phyloP scores from a whole-genome alignment of 306 rosid species.

The Notholithocarpus densiflorus region DNA sequence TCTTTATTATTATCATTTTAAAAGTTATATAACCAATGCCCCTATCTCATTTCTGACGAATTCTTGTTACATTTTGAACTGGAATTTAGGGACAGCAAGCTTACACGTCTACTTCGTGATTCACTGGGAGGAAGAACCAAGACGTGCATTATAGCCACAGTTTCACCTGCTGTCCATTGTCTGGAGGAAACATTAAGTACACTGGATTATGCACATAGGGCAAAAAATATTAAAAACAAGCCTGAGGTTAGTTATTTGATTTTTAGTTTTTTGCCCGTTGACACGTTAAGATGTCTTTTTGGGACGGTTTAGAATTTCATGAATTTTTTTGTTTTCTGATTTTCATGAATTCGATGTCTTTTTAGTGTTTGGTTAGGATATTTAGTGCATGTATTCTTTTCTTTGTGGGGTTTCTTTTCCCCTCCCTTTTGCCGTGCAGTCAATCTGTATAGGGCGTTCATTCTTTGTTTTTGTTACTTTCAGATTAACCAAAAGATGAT shows the following conservation, averaged over 20 bases:
- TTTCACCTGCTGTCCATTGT: conserved; percentile 98
- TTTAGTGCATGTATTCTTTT: neutral
- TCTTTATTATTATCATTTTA: neutral
- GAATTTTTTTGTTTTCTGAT: neutral
- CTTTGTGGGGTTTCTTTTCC: neutral
- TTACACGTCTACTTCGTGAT: conserved; percentile 93
- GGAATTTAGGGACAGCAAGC: conserved; percentile 86
- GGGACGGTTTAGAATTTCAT: neutral
- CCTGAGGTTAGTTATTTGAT: conserved; percentile 71
- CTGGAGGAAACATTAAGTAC: conserved; percentile 94
- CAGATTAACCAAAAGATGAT: conserved; percentile 98
- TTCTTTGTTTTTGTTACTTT: neutral
- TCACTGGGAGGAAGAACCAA: conserved; percentile 99
- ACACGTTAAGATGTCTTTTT: neutral
- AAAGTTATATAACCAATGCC: neutral
- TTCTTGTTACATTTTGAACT: conserved; percentile 10
- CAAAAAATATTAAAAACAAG: conserved; percentile 84
- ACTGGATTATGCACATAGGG: conserved; percentile 93
- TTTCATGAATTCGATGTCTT: neutral
- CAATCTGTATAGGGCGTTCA: neutral
- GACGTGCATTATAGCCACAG: conserved; percentile 97
- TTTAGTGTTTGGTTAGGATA: neutral
- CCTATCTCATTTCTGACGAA: neutral
- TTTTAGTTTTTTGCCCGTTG: neutral
- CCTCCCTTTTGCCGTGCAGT: no score